phyloP scores from a whole-genome alignment of 2,329 filamentous ascomycete species.

The Leptographium wingfieldii region DNA sequence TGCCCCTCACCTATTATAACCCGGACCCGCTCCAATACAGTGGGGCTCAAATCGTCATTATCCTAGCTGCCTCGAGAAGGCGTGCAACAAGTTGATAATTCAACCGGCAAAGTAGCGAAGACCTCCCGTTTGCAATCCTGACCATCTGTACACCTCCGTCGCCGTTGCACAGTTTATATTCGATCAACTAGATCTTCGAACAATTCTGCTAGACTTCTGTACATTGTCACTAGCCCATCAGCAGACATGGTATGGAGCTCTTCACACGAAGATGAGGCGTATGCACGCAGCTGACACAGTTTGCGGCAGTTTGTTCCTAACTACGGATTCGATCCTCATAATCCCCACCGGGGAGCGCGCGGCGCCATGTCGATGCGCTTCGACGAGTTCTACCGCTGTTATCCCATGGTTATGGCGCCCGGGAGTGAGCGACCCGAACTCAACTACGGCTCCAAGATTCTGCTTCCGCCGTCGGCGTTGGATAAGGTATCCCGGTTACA shows the following conservation, averaged over 20 bases:
- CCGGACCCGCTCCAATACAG: not conserved
- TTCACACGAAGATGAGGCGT: not conserved
- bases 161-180: not conserved
- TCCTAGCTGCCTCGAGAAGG: not conserved
- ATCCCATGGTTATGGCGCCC: constrained; percentile 87
- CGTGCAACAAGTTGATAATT: not conserved
- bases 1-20: constrained; percentile 2
- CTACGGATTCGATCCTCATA: constrained; percentile 5
- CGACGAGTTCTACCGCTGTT: constrained; percentile 97
- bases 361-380: constrained; percentile 59
- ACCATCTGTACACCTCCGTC: not conserved
- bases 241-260: not conserved
- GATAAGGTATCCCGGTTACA: constrained; percentile 94
- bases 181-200: not conserved
- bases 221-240: not conserved
- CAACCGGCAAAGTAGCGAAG: not conserved
- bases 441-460: constrained; percentile 95
- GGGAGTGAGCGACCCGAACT: constrained; percentile 78
- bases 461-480: constrained; percentile 88
- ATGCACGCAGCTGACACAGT: not conserved
- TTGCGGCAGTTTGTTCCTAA: not conserved
- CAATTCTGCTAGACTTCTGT: not conserved
- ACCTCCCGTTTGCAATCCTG: not conserved
- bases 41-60: not conserved
- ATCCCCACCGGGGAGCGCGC: constrained; percentile 25